Evolutionary conservation across 495 filamentous ascomycete genomes (phyloP).

Genomic region (Clohesyomyces aquaticus): DNA sequence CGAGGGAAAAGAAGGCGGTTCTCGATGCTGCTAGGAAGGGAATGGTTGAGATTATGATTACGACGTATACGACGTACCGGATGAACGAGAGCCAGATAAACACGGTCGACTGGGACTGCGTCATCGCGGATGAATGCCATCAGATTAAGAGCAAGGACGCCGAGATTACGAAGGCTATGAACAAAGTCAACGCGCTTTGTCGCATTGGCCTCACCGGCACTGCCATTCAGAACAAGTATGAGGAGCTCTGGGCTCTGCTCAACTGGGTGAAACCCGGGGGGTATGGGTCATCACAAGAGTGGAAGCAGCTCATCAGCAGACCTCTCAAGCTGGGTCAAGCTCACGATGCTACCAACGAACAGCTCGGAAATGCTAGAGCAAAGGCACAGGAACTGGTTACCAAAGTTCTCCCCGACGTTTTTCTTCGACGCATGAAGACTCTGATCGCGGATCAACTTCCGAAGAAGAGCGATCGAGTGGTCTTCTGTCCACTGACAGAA

Average conservation of each 20-base stretch:
- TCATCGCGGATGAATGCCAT: conserved; percentile 97
- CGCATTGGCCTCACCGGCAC: conserved; percentile 93
- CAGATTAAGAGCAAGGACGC: conserved; percentile 80
- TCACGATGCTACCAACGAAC: conserved; percentile 84
- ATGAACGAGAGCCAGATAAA: conserved; percentile 76
- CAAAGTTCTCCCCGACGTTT: conserved; percentile 89
- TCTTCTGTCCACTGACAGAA: conserved; percentile 89
- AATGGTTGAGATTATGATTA: conserved; percentile 84
- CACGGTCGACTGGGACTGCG: conserved; percentile 88
- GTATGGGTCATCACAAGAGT: conserved; percentile 76
- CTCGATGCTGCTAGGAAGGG: conserved; percentile 76
- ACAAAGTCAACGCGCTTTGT: conserved; percentile 88
- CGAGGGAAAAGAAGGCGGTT: conserved; percentile 67
- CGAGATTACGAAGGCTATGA: conserved; percentile 83
- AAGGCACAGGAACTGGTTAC: conserved; percentile 85
- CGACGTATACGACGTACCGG: conserved; percentile 88
- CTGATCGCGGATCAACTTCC: conserved; percentile 94
- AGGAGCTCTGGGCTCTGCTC: conserved; percentile 93
- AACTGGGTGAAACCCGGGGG: conserved; percentile 96
- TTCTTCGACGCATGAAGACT: conserved; percentile 89
- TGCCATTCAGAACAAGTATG: conserved; percentile 97
- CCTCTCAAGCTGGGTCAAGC: conserved; percentile 86
- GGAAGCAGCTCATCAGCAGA: conserved; percentile 74
- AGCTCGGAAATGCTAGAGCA: conserved; percentile 78
- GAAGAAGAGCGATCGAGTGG: conserved; percentile 90